A percentile compares a stretch with the other conserved stretches of the same genome.
These are phyloP conservation scores for Solanum peruvianum DNA, from an alignment of 257 asterid genomes.

Conservation along the genomic window DNA sequence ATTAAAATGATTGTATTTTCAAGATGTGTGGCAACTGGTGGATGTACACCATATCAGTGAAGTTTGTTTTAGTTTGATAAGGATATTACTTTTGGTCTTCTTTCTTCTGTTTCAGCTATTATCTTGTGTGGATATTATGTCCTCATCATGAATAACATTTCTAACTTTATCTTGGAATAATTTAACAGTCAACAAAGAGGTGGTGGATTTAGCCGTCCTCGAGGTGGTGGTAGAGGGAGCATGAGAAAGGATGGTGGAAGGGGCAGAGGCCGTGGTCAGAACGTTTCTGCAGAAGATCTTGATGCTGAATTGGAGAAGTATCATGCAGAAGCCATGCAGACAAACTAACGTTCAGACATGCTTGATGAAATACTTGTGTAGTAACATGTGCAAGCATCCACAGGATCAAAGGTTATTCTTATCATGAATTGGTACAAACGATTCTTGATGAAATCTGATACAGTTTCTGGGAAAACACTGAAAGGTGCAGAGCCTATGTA, in stretches of 20 bases:
- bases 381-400: background rate
- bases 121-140: background rate
- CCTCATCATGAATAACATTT: background rate
- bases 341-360: slow-evolving; percentile 7
- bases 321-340: slow-evolving; percentile 48
- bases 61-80: background rate
- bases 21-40: background rate
- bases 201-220: slow-evolving; percentile 34
- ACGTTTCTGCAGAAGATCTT: slow-evolving; percentile 61
- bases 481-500: background rate
- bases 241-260: slow-evolving; percentile 32
- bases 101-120: background rate
- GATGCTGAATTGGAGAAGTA: slow-evolving; percentile 69
- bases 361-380: background rate
- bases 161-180: background rate
- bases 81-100: background rate
- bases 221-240: slow-evolving; percentile 17
- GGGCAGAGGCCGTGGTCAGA: slow-evolving; percentile 43
- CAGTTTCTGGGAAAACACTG: background rate
- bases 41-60: background rate
- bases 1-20: background rate
- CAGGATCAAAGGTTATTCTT: background rate
- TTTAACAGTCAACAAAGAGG: slow-evolving; percentile 31
- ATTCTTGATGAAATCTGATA: background rate
- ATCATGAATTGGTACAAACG: background rate